phyloP scores from a whole-genome alignment of 495 filamentous ascomycete species.

The Penicillium longicatenatum region DNA sequence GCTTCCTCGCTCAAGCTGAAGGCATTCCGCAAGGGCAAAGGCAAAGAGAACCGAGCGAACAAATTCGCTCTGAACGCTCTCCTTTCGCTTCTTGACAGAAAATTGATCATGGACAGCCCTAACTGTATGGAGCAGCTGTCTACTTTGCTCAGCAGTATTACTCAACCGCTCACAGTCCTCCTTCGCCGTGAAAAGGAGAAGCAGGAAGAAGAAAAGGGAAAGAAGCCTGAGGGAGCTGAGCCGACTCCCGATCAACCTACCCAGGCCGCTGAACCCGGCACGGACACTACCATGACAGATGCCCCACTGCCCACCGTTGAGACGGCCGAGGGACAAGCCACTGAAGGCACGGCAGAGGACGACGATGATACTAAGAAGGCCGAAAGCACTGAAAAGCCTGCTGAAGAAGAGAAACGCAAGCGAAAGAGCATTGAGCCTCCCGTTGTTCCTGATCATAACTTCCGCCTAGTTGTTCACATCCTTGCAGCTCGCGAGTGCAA shows the following conservation, averaged over 20 bases:
- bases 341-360: conserved; percentile 28
- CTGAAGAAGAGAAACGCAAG: conserved; percentile 66
- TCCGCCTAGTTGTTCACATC: conserved; percentile 92
- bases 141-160: conserved; percentile 81
- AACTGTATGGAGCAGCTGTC: conserved; percentile 93
- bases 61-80: conserved; percentile 92
- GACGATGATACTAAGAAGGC: conserved; percentile 30
- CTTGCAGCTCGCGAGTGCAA: conserved; percentile 94
- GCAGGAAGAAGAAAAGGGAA: conserved; percentile 59
- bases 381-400: conserved; percentile 40
- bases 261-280: conserved; percentile 27
- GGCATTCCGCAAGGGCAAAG: conserved; percentile 80
- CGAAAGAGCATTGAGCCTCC: conserved; percentile 77
- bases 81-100: conserved; percentile 82
- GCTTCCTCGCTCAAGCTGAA: conserved; percentile 71
- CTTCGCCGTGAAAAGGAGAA: conserved; percentile 83
- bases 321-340: conserved; percentile 28
- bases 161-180: conserved; percentile 78
- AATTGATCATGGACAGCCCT: conserved; percentile 92
- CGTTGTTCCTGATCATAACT: conserved; percentile 83
- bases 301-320: conserved; percentile 40
- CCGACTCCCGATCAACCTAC: conserved; percentile 24
- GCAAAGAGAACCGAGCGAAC: conserved; percentile 76
- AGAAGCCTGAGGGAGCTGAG: conserved; percentile 44
- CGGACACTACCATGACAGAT: conserved; percentile 47